Evolutionary conservation across 768 basidiomycete genomes (phyloP).

Genomic region (Xerocomellus amylosporus): DNA sequence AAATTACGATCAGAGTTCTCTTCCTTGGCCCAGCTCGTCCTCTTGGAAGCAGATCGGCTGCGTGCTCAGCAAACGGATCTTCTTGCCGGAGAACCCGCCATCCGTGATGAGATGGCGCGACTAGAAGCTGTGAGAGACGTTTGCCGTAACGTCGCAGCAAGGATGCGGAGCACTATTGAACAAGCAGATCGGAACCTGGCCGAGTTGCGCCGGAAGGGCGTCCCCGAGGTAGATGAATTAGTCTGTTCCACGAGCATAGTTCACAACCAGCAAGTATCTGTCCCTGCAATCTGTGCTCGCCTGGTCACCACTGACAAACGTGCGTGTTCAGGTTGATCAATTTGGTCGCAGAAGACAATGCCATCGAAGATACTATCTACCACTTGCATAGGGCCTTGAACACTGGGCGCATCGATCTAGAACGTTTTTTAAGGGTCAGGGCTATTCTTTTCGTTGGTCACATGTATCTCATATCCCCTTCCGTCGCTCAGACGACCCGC

Average conservation of each 20-base stretch:
- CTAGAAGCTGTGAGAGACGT: conserved; percentile 92
- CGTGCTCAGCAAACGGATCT: conserved; percentile 83
- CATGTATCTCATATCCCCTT: conserved; percentile 17
- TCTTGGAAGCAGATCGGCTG: conserved; percentile 68
- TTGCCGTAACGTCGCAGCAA: conserved; percentile 72
- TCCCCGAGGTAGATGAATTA: conserved; percentile 94
- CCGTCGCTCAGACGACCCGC: conserved; percentile 62
- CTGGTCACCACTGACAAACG: conserved; percentile 16
- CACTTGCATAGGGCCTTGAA: conserved; percentile 94
- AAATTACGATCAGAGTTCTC: conserved; percentile 71
- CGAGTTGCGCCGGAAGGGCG: conserved; percentile 79
- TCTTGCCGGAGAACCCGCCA: conserved; percentile 86
- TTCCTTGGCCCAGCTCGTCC: conserved; percentile 62
- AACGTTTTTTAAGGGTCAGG: conserved; percentile 86
- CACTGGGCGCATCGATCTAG: conserved; percentile 86
- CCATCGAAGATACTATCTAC: conserved; percentile 97
- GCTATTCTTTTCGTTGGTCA: conserved; percentile 22
- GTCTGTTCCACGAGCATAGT: conserved; percentile 95
- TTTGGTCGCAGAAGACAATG: conserved; percentile 98
- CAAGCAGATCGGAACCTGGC: conserved; percentile 70
- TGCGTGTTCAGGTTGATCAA: conserved; percentile 71
- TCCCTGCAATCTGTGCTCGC: not conserved
- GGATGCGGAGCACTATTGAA: conserved; percentile 60
- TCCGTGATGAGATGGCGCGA: conserved; percentile 93
- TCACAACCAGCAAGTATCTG: conserved; percentile 76